A percentile compares a stretch with the other conserved stretches of the same genome.
phyloP scores from a whole-genome alignment of 1,139 yeast genomes.

The Candida sp. region DNA sequence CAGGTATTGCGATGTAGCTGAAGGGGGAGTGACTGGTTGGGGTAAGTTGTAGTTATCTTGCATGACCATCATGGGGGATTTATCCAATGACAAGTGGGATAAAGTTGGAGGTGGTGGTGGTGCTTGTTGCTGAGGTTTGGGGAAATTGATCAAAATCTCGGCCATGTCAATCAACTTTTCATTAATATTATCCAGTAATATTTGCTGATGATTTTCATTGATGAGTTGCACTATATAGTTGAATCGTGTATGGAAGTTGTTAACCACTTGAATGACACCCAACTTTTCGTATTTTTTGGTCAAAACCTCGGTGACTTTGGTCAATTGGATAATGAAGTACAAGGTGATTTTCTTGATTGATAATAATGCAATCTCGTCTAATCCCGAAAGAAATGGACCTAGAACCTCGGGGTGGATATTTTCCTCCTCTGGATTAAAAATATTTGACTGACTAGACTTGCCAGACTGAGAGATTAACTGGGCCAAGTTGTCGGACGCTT shows the following conservation, averaged over 20 bases:
- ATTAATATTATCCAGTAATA: constrained; percentile 14
- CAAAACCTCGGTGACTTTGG: constrained; percentile 52
- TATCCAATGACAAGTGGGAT: constrained; percentile 25
- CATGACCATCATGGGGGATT: constrained; percentile 19
- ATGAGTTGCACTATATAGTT: constrained; percentile 21
- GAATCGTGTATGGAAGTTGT: constrained; percentile 28
- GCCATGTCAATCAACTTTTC: constrained; percentile 18
- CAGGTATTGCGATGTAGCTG: constrained; percentile 39
- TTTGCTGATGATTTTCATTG: constrained; percentile 18
- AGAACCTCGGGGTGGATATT: constrained; percentile 42
- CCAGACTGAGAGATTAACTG: constrained; percentile 14
- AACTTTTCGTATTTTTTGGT: constrained; percentile 48
- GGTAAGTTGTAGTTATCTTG: constrained; percentile 17
- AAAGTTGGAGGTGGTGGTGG: constrained; percentile 18
- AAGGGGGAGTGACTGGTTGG: constrained; percentile 40
- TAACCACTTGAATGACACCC: constrained; percentile 40
- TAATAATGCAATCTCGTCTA: constrained; percentile 38
- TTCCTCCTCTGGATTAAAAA: constrained; percentile 13
- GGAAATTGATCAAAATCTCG: constrained; percentile 26
- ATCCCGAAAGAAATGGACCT: constrained; percentile 53
- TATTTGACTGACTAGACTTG: neutral
- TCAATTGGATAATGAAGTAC: constrained; percentile 43
- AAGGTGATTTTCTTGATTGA: constrained; percentile 43
- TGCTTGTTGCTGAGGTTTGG: constrained; percentile 8
- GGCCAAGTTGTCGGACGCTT: constrained; percentile 28